phyloP scores from a whole-genome alignment of 2,329 filamentous ascomycete genomes.

The Neonectria coccinea region DNA sequence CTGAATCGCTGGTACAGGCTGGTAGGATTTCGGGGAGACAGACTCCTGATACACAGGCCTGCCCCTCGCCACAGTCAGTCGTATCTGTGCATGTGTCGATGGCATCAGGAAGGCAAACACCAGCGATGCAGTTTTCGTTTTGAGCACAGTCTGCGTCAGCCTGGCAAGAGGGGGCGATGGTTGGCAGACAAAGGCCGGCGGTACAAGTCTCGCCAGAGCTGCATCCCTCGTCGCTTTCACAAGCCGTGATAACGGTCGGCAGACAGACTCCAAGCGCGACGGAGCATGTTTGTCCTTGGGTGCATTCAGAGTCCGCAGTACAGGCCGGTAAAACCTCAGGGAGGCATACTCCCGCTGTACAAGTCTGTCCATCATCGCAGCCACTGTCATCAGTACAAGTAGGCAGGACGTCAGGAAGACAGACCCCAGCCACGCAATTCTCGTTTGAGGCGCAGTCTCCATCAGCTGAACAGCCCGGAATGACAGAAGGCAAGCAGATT shows the following conservation, averaged over 20 bases:
- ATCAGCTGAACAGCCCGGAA: neutral
- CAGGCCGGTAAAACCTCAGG: constrained; percentile 4
- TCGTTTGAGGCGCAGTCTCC: neutral
- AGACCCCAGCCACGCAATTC: constrained; percentile 3
- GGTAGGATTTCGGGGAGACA: constrained; percentile 3
- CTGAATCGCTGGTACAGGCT: neutral
- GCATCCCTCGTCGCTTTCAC: neutral
- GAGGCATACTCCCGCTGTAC: constrained; percentile 16
- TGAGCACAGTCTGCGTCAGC: neutral
- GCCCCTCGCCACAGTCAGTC: neutral
- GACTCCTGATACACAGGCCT: constrained; percentile 1
- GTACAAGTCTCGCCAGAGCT: constrained; percentile 6
- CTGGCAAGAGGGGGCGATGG: neutral
- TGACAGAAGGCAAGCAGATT: neutral
- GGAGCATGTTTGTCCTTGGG: constrained; percentile 1
- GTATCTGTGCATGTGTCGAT: neutral
- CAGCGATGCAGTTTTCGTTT: neutral
- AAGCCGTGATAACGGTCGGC: neutral
- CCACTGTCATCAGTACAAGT: neutral
- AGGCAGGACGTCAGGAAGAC: neutral
- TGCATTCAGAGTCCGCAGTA: constrained; percentile 6
- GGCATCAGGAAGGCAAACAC: neutral
- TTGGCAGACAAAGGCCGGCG: constrained; percentile 15
- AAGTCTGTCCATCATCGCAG: constrained; percentile 3
- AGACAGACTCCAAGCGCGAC: constrained; percentile 11